These are phyloP conservation scores for Scedosporium boydii DNA, from an alignment of 2,329 filamentous ascomycete species.

Conservation along the genomic window DNA sequence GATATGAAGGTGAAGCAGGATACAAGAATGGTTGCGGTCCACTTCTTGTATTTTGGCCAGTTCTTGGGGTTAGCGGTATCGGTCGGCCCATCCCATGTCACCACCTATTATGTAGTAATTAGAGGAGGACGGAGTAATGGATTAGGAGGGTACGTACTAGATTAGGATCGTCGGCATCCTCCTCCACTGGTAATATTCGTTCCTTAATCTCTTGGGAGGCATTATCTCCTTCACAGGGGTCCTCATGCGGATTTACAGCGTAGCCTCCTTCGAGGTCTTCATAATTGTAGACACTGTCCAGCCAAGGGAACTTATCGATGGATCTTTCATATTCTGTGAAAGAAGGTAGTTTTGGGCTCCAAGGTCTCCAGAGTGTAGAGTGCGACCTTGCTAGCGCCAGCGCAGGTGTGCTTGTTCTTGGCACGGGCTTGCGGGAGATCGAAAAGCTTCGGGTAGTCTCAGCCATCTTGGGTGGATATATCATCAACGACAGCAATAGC, in stretches of 20 bases:
- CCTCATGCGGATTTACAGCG: not conserved
- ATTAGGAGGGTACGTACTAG: constrained; percentile 10
- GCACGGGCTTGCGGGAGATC: constrained; percentile 9
- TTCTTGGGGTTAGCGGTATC: constrained; percentile 6
- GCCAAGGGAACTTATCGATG: constrained; percentile 19
- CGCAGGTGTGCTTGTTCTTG: not conserved
- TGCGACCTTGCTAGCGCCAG: constrained; percentile 11
- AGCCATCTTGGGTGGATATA: not conserved
- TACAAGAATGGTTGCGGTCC: constrained; percentile 2
- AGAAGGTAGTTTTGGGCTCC: constrained; percentile 14
- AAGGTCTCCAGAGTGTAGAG: constrained; percentile 19
- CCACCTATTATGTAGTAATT: constrained; percentile 16
- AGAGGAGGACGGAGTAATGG: not conserved
- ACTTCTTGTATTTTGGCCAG: constrained; percentile 6
- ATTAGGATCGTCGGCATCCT: constrained; percentile 12
- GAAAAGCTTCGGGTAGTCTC: not conserved
- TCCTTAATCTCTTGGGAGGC: constrained; percentile 5
- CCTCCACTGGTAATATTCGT: not conserved
- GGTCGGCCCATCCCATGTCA: constrained; percentile 32
- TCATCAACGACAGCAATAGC: not conserved
- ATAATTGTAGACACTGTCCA: constrained; percentile 6
- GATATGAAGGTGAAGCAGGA: constrained; percentile 4
- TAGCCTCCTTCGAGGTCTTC: constrained; percentile 7
- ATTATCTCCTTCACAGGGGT: not conserved
- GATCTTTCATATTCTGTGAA: constrained; percentile 20